A percentile compares a stretch with the other conserved stretches of the same genome.
Evolutionary conservation across 1,139 yeast genomes (phyloP).

Genomic region (Candida labiduridarum): DNA sequence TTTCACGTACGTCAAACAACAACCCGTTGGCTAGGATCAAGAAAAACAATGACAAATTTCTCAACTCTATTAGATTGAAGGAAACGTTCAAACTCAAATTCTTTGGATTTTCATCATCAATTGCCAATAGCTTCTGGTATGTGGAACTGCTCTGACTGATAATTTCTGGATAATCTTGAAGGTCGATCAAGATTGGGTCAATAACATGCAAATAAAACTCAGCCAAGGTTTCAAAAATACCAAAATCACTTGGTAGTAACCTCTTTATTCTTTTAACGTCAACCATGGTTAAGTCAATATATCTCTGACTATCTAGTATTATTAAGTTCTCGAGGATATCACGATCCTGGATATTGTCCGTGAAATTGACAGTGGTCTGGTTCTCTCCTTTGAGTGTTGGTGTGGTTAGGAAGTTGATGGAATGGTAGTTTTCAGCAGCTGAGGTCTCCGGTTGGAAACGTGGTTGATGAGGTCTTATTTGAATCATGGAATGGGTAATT

Average conservation of each 20-base stretch:
- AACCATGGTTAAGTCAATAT: constrained; percentile 17
- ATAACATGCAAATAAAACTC: constrained; percentile 19
- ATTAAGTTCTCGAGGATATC: constrained; percentile 15
- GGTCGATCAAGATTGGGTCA: constrained; percentile 19
- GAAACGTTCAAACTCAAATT: constrained; percentile 13
- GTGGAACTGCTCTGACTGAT: constrained; percentile 11
- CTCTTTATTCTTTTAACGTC: constrained; percentile 22
- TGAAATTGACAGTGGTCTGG: constrained; percentile 1
- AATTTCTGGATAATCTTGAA: constrained; percentile 20
- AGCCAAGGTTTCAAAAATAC: constrained; percentile 15
- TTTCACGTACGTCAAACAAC: constrained; percentile 17
- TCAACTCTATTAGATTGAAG: constrained; percentile 17
- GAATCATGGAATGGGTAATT: constrained; percentile 3
- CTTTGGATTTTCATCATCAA: constrained; percentile 17
- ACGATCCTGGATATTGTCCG: not conserved
- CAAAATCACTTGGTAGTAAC: constrained; percentile 19
- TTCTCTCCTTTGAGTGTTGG: not conserved
- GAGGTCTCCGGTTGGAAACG: constrained; percentile 6
- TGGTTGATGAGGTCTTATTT: constrained; percentile 3
- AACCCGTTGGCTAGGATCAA: constrained; percentile 28
- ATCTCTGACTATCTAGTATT: constrained; percentile 12
- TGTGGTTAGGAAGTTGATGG: constrained; percentile 7
- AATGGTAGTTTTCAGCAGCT: not conserved
- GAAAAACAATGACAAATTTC: constrained; percentile 21
- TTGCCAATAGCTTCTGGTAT: constrained; percentile 13